These are phyloP conservation scores for Xylariaceae sp. DNA, from an alignment of 2,329 filamentous ascomycete species.

Conservation along the genomic window DNA sequence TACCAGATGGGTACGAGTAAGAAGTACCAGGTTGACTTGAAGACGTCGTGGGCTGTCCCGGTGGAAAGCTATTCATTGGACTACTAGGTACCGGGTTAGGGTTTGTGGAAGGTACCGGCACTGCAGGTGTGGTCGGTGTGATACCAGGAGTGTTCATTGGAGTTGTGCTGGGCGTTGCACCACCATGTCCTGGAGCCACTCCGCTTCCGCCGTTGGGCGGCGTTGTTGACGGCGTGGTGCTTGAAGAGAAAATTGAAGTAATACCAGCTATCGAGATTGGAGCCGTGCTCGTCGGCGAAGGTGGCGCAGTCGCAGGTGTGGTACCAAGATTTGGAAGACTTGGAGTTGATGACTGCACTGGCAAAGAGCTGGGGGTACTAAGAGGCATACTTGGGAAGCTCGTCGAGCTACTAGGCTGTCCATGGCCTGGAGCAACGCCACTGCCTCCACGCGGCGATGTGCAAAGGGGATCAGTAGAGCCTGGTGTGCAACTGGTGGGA, in stretches of 20 bases:
- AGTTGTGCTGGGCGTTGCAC: too few relatives aligned
- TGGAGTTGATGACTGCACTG: too few relatives aligned
- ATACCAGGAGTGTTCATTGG: too few relatives aligned
- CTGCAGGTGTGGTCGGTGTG: neutral
- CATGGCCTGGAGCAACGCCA: conserved; percentile 12
- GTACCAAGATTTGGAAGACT: too few relatives aligned
- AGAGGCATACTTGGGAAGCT: conserved; percentile 2
- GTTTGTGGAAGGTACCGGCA: neutral
- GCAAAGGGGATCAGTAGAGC: conserved; percentile 7
- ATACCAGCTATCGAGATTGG: too few relatives aligned
- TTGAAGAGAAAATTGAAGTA: too few relatives aligned
- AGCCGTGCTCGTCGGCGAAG: too few relatives aligned
- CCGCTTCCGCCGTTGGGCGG: neutral
- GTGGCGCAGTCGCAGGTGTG: too few relatives aligned
- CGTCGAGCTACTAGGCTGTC: conserved; percentile 11
- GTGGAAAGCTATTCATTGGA: too few relatives aligned
- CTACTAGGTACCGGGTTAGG: neutral
- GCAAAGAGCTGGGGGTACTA: neutral
- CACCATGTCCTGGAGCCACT: too few relatives aligned
- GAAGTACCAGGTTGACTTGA: conserved; percentile 6
- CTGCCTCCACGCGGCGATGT: conserved; percentile 4
- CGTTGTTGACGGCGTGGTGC: neutral
- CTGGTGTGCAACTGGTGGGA: conserved; percentile 3
- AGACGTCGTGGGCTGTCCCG: too few relatives aligned
- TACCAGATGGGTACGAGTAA: conserved; percentile 24